A percentile compares a stretch with the other conserved stretches of the same genome.
phyloP scores from a whole-genome alignment of 805 yeast species.

The Sungouiozyma intestinalis region DNA sequence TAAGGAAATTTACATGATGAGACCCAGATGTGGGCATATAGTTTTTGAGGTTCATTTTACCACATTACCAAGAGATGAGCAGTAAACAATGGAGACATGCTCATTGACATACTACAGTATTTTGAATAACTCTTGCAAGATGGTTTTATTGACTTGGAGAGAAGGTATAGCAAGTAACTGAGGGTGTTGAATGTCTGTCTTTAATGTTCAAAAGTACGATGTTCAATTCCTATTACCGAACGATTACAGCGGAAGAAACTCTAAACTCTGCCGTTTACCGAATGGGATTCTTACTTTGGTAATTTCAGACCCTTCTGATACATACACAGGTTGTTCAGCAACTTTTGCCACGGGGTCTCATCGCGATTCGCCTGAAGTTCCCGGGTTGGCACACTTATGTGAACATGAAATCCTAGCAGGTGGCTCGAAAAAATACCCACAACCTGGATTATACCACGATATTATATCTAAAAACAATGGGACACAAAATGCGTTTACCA shows the following conservation, averaged over 20 bases:
- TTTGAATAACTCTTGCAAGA: background rate
- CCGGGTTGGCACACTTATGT: conserved; percentile 84
- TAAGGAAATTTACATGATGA: background rate
- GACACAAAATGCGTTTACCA: conserved; percentile 53
- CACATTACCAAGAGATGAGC: background rate
- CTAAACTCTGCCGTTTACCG: conserved; percentile 40
- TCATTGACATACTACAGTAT: background rate
- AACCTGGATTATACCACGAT: conserved; percentile 36
- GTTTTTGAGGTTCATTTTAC: background rate
- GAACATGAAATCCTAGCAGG: conserved; percentile 57
- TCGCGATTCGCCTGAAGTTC: conserved; percentile 56
- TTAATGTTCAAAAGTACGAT: conserved; percentile 14
- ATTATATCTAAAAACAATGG: conserved; percentile 43
- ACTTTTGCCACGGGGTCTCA: conserved; percentile 75
- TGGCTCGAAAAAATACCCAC: conserved; percentile 47
- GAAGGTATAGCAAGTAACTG: background rate
- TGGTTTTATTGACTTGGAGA: background rate
- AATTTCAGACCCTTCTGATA: conserved; percentile 65
- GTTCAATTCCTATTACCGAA: conserved; percentile 28
- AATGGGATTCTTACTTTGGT: conserved; percentile 63
- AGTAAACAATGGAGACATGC: background rate
- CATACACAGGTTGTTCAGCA: conserved; percentile 56
- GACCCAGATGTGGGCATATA: background rate
- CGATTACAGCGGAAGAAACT: conserved; percentile 30
- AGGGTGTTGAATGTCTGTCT: conserved; percentile 11